Evolutionary conservation across 2,329 filamentous ascomycete genomes (phyloP), one percentile per base, ranked within the genome.

Genomic region (Pseudocercospora vitis): DNA sequence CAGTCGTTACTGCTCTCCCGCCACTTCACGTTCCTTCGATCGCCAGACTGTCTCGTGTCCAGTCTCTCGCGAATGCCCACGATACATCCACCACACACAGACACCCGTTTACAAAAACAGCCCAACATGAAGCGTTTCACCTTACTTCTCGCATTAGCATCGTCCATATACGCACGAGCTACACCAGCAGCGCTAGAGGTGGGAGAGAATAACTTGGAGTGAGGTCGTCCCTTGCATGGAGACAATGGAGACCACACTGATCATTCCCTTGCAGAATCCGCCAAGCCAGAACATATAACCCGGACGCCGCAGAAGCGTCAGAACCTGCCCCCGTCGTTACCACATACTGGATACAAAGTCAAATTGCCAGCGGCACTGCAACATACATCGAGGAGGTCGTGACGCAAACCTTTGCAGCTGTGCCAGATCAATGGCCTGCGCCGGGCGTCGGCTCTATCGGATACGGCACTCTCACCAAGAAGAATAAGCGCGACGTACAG

Each of bases 351-450:
- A 45, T 61, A 8, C 53, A 56, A 19, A 58, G 55, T 37, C 26
- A 47, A 29, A 26, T 60, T 31, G 48, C 57, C 18, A 52, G 42
- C 7, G 26, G 26, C 6, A 56, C 59, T 1, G 56, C 53, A 16
- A 67, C 64, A 33, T 69, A 58, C 33, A 47, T 62, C 12, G 31
- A 60, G 21, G 50, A 65, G 46, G 47, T 64, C 52, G 69, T 65
- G 58, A 68, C 68, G 1, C 68, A 71, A 31, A 65, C 63, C 2
- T 69, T 69, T 51, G 60, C 59, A 12, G 31, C 52, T 4, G 59
- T 68, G 1, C 64, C 63, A 4, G 63, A 66, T 39, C 65, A 70
- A 53, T 58, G 50, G 50, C 57, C 63, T 4, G 54, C 52, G 2
- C 57, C 67, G 0, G 58, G 50, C 9, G 42, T 29, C 3, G 68